Percentiles rank a stretch among this genome's conserved stretches.
Conservation (phyloP, 169 alveolate species). For the Babesia ovis region DNA sequence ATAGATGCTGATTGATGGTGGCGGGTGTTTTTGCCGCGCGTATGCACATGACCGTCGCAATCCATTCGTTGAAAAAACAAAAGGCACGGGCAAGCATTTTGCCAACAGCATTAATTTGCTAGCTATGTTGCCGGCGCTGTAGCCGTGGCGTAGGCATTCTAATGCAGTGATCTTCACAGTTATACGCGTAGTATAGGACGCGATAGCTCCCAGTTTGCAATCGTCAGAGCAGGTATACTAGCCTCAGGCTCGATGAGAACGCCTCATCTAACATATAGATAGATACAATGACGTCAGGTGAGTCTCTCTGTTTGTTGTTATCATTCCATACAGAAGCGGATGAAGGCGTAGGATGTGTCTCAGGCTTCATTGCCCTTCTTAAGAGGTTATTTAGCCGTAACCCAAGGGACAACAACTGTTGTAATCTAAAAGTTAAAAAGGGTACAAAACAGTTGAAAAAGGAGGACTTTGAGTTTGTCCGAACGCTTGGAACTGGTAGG, state of each 20-base stretch:
- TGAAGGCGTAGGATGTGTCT: conserved; percentile 57
- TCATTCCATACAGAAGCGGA: not conserved
- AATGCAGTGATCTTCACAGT: not conserved
- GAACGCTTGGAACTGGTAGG: conserved; percentile 64
- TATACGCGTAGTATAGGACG: not conserved
- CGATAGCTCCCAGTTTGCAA: not conserved
- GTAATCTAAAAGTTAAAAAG: not conserved
- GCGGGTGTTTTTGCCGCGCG: not conserved
- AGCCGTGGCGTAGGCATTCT: not conserved
- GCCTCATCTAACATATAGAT: not conserved
- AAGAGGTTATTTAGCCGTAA: conserved; percentile 13
- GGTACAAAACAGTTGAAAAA: conserved; percentile 2
- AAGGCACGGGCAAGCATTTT: not conserved
- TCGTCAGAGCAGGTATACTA: not conserved
- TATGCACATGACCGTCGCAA: not conserved
- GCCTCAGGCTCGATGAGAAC: not conserved
- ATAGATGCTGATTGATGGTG: not conserved
- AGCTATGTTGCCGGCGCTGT: not conserved
- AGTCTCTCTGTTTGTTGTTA: not conserved
- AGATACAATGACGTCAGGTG: conserved; percentile 3
- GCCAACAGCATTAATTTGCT: not conserved
- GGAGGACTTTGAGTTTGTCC: conserved; percentile 36
- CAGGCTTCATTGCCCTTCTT: conserved; percentile 26
- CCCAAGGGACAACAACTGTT: not conserved
- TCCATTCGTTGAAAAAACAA: not conserved